Evolutionary conservation across 805 yeast genomes (phyloP).

Genomic region (Saccharomycopsis guyanensis): DNA sequence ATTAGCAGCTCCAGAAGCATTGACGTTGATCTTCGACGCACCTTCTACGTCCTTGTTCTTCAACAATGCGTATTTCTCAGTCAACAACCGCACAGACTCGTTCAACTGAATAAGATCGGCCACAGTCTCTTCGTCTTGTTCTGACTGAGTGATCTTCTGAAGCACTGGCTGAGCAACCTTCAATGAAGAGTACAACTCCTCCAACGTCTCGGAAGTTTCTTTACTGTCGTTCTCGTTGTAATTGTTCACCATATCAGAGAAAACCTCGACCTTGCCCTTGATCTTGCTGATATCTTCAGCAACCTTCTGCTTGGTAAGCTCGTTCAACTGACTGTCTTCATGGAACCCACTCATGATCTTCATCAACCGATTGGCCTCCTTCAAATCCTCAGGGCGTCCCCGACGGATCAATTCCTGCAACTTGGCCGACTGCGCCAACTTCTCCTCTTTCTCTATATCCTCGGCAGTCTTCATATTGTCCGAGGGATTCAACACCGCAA

Average conservation of each 20-base stretch:
- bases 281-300: conserved; percentile 79
- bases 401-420: conserved; percentile 91
- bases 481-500: conserved; percentile 86
- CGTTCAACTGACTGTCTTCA: conserved; percentile 57
- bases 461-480: conserved; percentile 82
- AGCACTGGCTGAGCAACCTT: conserved; percentile 83
- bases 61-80: conserved; percentile 58
- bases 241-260: conserved; percentile 65
- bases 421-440: conserved; percentile 87
- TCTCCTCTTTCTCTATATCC: conserved; percentile 88
- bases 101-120: conserved; percentile 59
- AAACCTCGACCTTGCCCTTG: conserved; percentile 76
- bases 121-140: conserved; percentile 55
- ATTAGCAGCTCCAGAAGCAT: conserved; percentile 35
- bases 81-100: conserved; percentile 63
- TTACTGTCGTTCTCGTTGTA: conserved; percentile 23
- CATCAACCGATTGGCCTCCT: conserved; percentile 95
- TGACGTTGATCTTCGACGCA: conserved; percentile 43
- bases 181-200: conserved; percentile 69
- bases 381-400: conserved; percentile 91
- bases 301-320: conserved; percentile 69
- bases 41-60: conserved; percentile 54
- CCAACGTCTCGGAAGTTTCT: conserved; percentile 61
- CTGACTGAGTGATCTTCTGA: conserved; percentile 77
- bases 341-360: conserved; percentile 97